Conservation (phyloP, 2,329 filamentous ascomycete species). For the Arthrobotrys musiformis region DNA sequence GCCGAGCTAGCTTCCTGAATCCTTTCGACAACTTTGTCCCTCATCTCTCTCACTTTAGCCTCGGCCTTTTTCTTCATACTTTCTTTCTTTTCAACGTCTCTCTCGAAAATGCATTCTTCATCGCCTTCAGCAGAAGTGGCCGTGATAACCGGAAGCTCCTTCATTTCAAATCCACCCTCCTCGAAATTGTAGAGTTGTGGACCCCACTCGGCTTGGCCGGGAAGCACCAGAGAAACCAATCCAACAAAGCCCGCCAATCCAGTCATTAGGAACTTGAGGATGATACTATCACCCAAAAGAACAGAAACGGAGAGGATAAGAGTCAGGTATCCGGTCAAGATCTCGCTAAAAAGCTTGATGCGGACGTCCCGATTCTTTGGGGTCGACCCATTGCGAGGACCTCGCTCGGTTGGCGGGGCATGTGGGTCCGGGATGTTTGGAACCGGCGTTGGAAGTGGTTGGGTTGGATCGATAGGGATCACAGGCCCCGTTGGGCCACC, state of each 20-base stretch:
- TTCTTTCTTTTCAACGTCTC: conserved; percentile 12
- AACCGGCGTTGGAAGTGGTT: conserved; percentile 20
- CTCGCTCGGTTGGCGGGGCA: neutral
- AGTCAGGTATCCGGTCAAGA: conserved; percentile 36
- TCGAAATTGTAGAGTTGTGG: conserved; percentile 36
- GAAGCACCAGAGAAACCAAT: conserved; percentile 35
- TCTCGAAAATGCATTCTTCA: conserved; percentile 2
- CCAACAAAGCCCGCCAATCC: conserved; percentile 48
- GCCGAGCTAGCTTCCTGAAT: conserved; percentile 33
- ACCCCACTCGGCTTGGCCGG: conserved; percentile 44
- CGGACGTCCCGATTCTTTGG: conserved; percentile 19
- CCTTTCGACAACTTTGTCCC: conserved; percentile 39
- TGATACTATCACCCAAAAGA: conserved; percentile 35
- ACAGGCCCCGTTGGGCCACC: conserved; percentile 22
- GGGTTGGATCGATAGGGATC: conserved; percentile 35
- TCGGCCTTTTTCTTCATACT: conserved; percentile 27
- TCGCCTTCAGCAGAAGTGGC: neutral
- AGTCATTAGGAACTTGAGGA: conserved; percentile 46
- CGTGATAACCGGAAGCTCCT: conserved; percentile 7
- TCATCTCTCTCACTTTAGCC: conserved; percentile 28
- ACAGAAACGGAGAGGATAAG: conserved; percentile 27
- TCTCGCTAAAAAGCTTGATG: conserved; percentile 44
- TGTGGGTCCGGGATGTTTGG: conserved; percentile 1
- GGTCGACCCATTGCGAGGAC: neutral
- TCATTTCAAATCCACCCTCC: conserved; percentile 49